Percentiles rank a stretch among this genome's conserved stretches.
phyloP scores from a whole-genome alignment of 345 rosid genomes.

The Salix udensis region DNA sequence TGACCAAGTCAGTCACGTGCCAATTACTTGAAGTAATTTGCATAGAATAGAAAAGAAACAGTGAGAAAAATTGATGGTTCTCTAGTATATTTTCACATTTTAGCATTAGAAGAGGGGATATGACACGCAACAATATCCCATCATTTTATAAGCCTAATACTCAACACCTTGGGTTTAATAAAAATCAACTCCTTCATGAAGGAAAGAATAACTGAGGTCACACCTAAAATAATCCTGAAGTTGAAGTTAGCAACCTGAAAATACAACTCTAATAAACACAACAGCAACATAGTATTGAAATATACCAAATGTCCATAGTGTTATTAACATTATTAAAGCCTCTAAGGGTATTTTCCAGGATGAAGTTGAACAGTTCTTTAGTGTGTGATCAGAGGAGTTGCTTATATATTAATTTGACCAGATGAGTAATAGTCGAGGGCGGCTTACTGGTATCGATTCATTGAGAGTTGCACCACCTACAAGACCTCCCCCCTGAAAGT shows the following conservation, averaged over 20 bases:
- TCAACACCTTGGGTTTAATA: background rate
- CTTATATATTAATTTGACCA: background rate
- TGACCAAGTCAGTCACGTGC: constrained; percentile 13
- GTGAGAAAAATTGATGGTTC: background rate
- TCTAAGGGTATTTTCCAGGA: background rate
- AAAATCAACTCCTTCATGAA: background rate
- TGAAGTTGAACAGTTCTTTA: background rate
- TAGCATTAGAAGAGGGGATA: background rate
- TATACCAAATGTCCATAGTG: background rate
- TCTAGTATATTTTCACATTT: background rate
- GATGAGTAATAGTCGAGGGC: constrained; percentile 20
- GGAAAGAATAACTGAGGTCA: background rate
- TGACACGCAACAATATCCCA: background rate
- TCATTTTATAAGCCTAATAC: background rate
- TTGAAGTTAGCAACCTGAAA: no score
- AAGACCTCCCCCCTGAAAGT: constrained; percentile 67
- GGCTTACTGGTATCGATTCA: constrained; percentile 56
- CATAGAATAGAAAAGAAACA: background rate
- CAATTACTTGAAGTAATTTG: constrained; percentile 1
- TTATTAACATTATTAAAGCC: background rate
- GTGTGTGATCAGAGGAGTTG: background rate
- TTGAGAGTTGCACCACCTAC: constrained; percentile 54
- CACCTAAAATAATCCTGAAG: no score
- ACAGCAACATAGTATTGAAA: background rate
- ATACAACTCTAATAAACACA: background rate